These are phyloP conservation scores for Mycena albidolilacea DNA, from an alignment of 768 basidiomycete genomes.

Conservation along the genomic window DNA sequence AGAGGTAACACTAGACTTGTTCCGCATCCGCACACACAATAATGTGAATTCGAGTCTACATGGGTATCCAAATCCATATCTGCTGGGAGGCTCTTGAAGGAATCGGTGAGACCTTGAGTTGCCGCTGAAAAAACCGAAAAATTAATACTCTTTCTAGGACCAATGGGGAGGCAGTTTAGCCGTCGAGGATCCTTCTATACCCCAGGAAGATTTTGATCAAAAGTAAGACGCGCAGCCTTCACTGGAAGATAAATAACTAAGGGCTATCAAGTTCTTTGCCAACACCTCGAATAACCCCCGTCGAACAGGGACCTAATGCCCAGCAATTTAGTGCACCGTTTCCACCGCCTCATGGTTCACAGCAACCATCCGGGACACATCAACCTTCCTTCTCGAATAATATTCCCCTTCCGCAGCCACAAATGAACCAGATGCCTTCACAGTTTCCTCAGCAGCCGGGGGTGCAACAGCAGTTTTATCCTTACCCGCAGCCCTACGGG, in stretches of 20 bases:
- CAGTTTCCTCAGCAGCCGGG: conserved; percentile 28
- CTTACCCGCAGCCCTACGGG: not conserved
- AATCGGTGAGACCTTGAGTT: conserved; percentile 31
- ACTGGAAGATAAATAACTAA: conserved; percentile 36
- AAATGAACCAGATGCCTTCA: conserved; percentile 13
- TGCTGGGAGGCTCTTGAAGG: conserved; percentile 60
- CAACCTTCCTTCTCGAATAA: conserved; percentile 14
- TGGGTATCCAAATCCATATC: conserved; percentile 68
- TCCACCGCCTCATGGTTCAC: not conserved
- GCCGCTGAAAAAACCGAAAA: not conserved
- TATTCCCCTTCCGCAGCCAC: conserved; percentile 23
- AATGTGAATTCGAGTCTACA: conserved; percentile 65
- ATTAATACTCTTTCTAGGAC: conserved; percentile 24
- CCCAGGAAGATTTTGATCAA: conserved; percentile 34
- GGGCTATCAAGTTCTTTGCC: conserved; percentile 67
- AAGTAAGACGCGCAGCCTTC: conserved; percentile 61
- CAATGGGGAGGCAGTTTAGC: conserved; percentile 46
- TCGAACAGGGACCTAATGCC: conserved; percentile 37
- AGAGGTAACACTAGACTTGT: conserved; percentile 37
- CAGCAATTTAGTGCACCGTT: conserved; percentile 5
- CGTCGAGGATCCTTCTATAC: conserved; percentile 19
- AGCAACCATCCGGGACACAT: conserved; percentile 10
- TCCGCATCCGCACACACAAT: conserved; percentile 43
- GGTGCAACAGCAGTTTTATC: conserved; percentile 16
- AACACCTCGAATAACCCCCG: conserved; percentile 73